Evolutionary conservation across 2,329 filamentous ascomycete genomes (phyloP).

Genomic region (Cytospora schulzeri): DNA sequence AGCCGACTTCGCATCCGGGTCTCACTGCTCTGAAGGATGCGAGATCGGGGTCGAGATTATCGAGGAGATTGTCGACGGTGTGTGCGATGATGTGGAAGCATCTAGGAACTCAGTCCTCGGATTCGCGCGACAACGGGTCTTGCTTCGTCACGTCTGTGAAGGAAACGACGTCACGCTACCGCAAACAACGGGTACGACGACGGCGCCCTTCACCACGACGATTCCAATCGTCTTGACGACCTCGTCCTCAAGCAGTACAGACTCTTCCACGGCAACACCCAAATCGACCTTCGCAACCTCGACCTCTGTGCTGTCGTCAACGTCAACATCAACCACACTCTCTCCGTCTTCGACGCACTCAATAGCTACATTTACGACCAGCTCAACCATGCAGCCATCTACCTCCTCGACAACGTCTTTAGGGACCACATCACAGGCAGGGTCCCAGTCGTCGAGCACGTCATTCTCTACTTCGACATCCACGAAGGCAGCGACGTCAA

Average conservation of each 20-base stretch:
- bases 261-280: conserved; percentile 17
- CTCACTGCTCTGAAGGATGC: conserved; percentile 43
- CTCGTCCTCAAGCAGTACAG: conserved; percentile 9
- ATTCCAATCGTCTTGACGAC: conserved; percentile 7
- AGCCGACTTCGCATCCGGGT: conserved; percentile 40
- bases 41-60: conserved; percentile 69
- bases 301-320: neutral
- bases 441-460: conserved; percentile 1
- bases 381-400: conserved; percentile 5
- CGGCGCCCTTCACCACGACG: neutral
- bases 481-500: neutral
- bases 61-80: conserved; percentile 68
- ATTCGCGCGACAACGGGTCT: conserved; percentile 25
- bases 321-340: conserved; percentile 10
- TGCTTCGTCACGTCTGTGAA: conserved; percentile 16
- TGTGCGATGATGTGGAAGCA: conserved; percentile 74
- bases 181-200: conserved; percentile 17
- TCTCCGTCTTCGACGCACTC: conserved; percentile 1
- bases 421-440: neutral
- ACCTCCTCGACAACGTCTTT: neutral
- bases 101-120: conserved; percentile 40
- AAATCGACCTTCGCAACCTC: neutral
- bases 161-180: conserved; percentile 20
- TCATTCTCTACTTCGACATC: neutral
- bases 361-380: neutral